A percentile compares a stretch with the other conserved stretches of the same genome.
These are phyloP conservation scores for Tylopilus sp. DNA, from an alignment of 1,284 basidiomycete genomes.

Conservation along the genomic window DNA sequence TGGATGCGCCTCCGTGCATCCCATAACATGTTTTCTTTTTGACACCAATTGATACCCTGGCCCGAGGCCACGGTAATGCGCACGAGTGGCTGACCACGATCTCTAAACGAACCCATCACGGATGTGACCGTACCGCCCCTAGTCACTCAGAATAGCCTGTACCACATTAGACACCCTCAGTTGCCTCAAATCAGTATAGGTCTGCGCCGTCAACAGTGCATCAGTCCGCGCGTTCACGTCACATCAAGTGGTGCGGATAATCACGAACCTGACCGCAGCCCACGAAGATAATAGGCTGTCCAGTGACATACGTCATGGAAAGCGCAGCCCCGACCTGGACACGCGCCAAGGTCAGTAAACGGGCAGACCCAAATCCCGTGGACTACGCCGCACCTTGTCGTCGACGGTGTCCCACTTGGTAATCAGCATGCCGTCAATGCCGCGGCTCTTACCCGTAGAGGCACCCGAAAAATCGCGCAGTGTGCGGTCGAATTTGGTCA, in stretches of 20 bases:
- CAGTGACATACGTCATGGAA: conserved; percentile 97
- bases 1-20: background rate
- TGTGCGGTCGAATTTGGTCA: conserved; percentile 91
- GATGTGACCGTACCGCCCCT: background rate
- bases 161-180: conserved; percentile 91
- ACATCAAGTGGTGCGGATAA: conserved; percentile 2
- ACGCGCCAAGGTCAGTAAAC: conserved; percentile 3
- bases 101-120: background rate
- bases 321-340: conserved; percentile 87
- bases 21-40: no score
- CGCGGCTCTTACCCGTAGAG: conserved; percentile 67
- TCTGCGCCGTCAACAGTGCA: conserved; percentile 46
- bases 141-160: conserved; percentile 77
- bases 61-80: background rate
- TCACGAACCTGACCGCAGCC: conserved; percentile 85
- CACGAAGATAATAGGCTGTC: conserved; percentile 94
- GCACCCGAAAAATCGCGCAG: conserved; percentile 83
- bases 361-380: background rate
- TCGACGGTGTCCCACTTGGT: conserved; percentile 98
- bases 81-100: background rate
- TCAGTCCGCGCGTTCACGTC: conserved; percentile 10
- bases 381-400: conserved; percentile 59
- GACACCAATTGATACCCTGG: background rate
- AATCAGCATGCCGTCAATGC: conserved; percentile 94
- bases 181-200: conserved; percentile 90